These are phyloP conservation scores for Rubroboletus pulcherrimus DNA, from an alignment of 768 basidiomycete genomes.

Conservation along the genomic window DNA sequence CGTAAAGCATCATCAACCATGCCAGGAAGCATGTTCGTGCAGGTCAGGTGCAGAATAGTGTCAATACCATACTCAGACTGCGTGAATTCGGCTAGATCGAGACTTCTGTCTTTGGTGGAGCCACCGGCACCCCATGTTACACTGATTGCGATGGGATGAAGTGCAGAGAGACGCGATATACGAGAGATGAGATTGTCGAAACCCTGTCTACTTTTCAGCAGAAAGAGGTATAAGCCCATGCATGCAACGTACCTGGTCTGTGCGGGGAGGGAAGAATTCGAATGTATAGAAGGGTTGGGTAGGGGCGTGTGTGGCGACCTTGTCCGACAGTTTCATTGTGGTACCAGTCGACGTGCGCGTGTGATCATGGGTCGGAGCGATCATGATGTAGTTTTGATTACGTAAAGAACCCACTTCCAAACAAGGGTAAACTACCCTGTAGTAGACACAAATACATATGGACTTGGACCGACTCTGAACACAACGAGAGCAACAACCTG, in stretches of 20 bases:
- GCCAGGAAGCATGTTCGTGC: slow-evolving; percentile 93
- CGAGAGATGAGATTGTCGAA: slow-evolving; percentile 89
- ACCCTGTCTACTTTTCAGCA: slow-evolving; percentile 47
- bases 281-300: slow-evolving; percentile 81
- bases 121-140: slow-evolving; percentile 99
- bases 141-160: slow-evolving; percentile 82
- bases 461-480: slow-evolving; percentile 12
- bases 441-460: slow-evolving; percentile 1
- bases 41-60: slow-evolving; percentile 91
- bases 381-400: background rate
- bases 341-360: no score
- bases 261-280: slow-evolving; percentile 97
- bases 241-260: slow-evolving; percentile 61
- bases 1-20: slow-evolving; percentile 82
- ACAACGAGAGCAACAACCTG: background rate
- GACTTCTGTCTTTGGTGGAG: slow-evolving; percentile 78
- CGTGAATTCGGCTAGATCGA: slow-evolving; percentile 80
- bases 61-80: slow-evolving; percentile 75
- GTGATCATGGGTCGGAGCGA: background rate
- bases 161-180: slow-evolving; percentile 71
- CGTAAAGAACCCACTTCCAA: slow-evolving; percentile 12
- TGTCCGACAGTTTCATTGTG: slow-evolving; percentile 70
- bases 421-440: slow-evolving; percentile 24
- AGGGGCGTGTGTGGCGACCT: slow-evolving; percentile 46
- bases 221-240: background rate